Conservation (phyloP, 805 yeast species). For the Saccharomyces eubayanus region DNA sequence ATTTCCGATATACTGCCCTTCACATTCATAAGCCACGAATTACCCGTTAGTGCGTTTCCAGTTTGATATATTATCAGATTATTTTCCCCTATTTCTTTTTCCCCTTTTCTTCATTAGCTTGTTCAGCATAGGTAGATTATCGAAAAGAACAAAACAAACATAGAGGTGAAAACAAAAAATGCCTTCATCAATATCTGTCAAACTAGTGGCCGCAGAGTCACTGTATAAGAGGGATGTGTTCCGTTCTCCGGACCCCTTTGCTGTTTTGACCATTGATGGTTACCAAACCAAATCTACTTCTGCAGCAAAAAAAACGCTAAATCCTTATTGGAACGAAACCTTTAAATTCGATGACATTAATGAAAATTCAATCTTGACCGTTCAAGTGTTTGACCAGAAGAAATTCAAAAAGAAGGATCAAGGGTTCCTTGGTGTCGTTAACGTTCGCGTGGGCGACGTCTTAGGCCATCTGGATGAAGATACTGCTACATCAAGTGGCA, state of each 20-base stretch:
- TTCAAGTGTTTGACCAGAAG: conserved; percentile 94
- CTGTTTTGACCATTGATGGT: conserved; percentile 95
- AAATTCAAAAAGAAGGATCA: conserved; percentile 97
- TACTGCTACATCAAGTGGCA: conserved; percentile 23
- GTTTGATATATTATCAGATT: not conserved
- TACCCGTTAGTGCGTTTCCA: not conserved
- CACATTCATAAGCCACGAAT: not conserved
- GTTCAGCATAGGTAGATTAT: not conserved
- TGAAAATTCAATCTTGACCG: conserved; percentile 77
- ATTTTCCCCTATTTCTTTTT: not conserved
- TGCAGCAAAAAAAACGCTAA: conserved; percentile 85
- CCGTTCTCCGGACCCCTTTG: conserved; percentile 96
- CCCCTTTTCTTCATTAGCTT: not conserved
- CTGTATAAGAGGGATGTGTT: conserved; percentile 91
- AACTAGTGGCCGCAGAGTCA: conserved; percentile 91
- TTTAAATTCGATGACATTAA: conserved; percentile 66
- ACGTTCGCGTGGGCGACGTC: conserved; percentile 81
- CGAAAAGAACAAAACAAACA: not conserved
- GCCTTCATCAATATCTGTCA: conserved; percentile 43
- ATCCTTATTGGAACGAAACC: conserved; percentile 96
- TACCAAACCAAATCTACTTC: conserved; percentile 91
- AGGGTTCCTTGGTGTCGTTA: conserved; percentile 94
- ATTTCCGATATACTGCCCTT: not conserved
- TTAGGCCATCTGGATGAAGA: conserved; percentile 48
- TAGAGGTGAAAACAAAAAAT: conserved; percentile 3